Base-by-base conservation (phyloP, 129 eudicot species). In the Lactuca sativa region DNA sequence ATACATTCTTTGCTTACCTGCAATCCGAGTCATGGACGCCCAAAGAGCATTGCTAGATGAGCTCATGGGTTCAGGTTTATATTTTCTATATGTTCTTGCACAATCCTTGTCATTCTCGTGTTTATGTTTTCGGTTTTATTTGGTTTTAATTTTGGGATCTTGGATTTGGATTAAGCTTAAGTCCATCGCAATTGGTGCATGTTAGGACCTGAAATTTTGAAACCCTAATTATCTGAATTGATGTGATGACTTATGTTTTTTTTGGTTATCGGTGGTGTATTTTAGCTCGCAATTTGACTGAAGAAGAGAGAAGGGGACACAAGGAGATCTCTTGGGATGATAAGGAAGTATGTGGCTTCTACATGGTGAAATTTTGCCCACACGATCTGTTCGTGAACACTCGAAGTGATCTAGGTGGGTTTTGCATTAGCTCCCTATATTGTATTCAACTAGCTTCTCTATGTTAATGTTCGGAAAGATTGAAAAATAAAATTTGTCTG, bases 41-140 rank as follows among this genome's bases (percentile, higher is more conserved):
- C 99, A 93, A 74, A 74, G 99, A 76, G 99, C 99, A 59, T 80
- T 93, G 82, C 89, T 93, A 21, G 99, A 93, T 62, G 99, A 93
- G 83, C 99, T 93, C 63, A 87, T 93, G 97, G 99, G 99, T 49
- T 61, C 95, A 80, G 99, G 99, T 90, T 14, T 65, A 9, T 71
- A 65, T 47, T 48, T 9, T 32, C 30, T 17, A 37, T 32, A 37
- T 9, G 12, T 62, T 9, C 15, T 16, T 59, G 59, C 17, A 33
- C 66, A 25, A 70, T 25, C 40, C 15, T 3, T 3, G 6, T 57
- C 6, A 16, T 15, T 41, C 37, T 41, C 15, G 36, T 17, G 14
- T 71, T 70, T 11, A 9, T 32, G 13, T 9, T 0, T 16, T 62
- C 31, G 31, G 1, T 36, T 47, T 34, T 53, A 17, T 48, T 52